These are phyloP conservation scores for Lepidium africanum DNA, from an alignment of 345 rosid genomes.

Conservation along the genomic window DNA sequence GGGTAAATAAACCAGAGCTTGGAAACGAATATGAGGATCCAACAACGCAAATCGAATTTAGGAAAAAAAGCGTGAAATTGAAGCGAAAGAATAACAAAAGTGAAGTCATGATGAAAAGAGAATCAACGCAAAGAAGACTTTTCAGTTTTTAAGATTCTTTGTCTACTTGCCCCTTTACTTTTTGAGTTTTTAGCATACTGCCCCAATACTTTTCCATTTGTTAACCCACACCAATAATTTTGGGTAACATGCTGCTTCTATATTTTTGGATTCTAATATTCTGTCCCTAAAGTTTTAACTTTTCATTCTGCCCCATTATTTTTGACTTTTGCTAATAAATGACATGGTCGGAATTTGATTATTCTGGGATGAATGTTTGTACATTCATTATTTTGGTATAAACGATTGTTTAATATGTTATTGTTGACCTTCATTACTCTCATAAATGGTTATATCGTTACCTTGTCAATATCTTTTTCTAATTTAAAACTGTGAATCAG, in stretches of 20 bases:
- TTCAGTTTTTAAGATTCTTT: not conserved
- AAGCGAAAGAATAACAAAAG: constrained; percentile 10
- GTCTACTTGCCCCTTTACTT: not conserved
- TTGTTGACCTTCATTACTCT: not conserved
- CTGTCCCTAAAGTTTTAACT: not conserved
- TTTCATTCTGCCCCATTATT: not conserved
- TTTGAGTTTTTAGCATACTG: not conserved
- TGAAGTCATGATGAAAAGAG: not conserved
- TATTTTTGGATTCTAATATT: not conserved
- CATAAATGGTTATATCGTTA: not conserved
- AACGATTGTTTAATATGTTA: too few species aligned
- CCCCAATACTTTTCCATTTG: not conserved
- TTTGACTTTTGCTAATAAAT: not conserved
- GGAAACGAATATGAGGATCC: not conserved
- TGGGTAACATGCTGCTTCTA: not conserved
- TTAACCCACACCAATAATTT: not conserved
- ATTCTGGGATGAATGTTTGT: not conserved
- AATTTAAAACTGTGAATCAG: not conserved
- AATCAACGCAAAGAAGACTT: constrained; percentile 1
- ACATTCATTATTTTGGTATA: not conserved
- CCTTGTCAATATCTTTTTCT: not conserved
- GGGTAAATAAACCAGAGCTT: not conserved
- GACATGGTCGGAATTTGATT: not conserved
- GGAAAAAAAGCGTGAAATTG: constrained; percentile 9
- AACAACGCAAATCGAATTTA: constrained; percentile 11